A percentile compares a stretch with the other conserved stretches of the same genome.
Evolutionary conservation across 805 yeast genomes (phyloP).

Genomic region (Lachancea nothofagi): DNA sequence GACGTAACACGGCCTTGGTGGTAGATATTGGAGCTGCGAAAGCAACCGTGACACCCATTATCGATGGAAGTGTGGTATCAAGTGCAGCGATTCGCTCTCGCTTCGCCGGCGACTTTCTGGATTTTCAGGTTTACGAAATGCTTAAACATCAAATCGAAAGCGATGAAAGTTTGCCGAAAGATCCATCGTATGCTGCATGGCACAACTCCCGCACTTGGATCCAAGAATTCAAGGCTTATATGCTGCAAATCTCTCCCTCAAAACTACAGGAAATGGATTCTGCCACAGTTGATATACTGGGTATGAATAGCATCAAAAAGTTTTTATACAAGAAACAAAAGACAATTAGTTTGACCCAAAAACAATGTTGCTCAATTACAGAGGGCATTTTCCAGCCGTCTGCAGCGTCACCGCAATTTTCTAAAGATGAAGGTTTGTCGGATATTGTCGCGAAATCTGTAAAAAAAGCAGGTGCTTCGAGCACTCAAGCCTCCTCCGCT

Average conservation of each 20-base stretch:
- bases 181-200: slow-evolving; percentile 20
- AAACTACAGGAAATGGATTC: slow-evolving; percentile 12
- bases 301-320: slow-evolving; percentile 14
- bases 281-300: slow-evolving; percentile 9
- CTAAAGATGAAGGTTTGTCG: slow-evolving; percentile 25
- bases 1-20: slow-evolving; percentile 71
- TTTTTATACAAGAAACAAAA: slow-evolving; percentile 18
- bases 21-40: slow-evolving; percentile 73
- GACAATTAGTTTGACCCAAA: slow-evolving; percentile 22
- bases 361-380: slow-evolving; percentile 23
- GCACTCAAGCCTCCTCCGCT: slow-evolving; percentile 16
- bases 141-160: slow-evolving; percentile 28
- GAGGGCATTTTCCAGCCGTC: slow-evolving; percentile 30
- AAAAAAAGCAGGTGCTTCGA: slow-evolving; percentile 26
- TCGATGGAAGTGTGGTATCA: slow-evolving; percentile 64
- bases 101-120: slow-evolving; percentile 81
- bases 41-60: slow-evolving; percentile 67
- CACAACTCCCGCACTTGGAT: slow-evolving; percentile 27
- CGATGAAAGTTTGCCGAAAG: slow-evolving; percentile 5
- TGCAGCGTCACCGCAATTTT: slow-evolving; percentile 15
- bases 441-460: slow-evolving; percentile 25
- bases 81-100: slow-evolving; percentile 62
- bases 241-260: slow-evolving; percentile 25
- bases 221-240: slow-evolving; percentile 26
- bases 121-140: slow-evolving; percentile 52